phyloP scores from a whole-genome alignment of 164 flowering plant species.

The Chimonanthus praecox region DNA sequence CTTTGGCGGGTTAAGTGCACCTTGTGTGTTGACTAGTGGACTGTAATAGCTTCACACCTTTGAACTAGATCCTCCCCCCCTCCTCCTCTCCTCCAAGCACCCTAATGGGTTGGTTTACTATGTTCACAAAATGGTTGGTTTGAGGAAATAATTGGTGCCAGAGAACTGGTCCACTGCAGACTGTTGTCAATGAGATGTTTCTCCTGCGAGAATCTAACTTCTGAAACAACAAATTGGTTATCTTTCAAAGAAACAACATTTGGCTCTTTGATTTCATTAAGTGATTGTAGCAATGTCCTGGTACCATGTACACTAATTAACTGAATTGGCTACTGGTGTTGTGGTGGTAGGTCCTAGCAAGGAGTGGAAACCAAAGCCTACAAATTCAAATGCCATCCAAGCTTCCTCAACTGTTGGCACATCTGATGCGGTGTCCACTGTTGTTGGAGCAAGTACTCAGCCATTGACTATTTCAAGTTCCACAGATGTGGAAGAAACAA shows the following conservation, averaged over 20 bases:
- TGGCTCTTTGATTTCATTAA: not conserved
- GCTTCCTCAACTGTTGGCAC: constrained; percentile 14
- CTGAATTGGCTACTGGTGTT: not conserved
- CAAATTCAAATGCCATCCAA: constrained; percentile 30
- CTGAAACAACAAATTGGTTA: not conserved
- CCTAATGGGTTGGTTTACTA: too few relatives aligned
- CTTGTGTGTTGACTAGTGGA: too few relatives aligned
- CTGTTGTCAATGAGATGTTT: not conserved
- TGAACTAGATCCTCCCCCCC: too few relatives aligned
- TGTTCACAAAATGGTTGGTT: too few relatives aligned
- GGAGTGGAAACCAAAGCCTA: constrained; percentile 89
- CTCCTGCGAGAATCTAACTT: not conserved
- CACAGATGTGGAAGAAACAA: constrained; percentile 33
- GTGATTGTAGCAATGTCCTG: too few relatives aligned
- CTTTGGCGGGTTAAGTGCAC: too few relatives aligned
- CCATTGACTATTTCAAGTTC: constrained; percentile 21
- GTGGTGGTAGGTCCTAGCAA: constrained; percentile 48
- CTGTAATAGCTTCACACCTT: too few relatives aligned
- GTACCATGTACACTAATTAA: too few relatives aligned
- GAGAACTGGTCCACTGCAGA: not conserved
- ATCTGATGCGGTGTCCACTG: constrained; percentile 28
- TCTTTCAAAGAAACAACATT: too few relatives aligned
- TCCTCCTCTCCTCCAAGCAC: too few relatives aligned
- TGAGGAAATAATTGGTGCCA: too few relatives aligned
- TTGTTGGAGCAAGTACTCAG: constrained; percentile 30